Percentiles rank a stretch among this genome's conserved stretches.
Conservation (phyloP, 768 basidiomycete species). For the Auriscalpium vulgare region DNA sequence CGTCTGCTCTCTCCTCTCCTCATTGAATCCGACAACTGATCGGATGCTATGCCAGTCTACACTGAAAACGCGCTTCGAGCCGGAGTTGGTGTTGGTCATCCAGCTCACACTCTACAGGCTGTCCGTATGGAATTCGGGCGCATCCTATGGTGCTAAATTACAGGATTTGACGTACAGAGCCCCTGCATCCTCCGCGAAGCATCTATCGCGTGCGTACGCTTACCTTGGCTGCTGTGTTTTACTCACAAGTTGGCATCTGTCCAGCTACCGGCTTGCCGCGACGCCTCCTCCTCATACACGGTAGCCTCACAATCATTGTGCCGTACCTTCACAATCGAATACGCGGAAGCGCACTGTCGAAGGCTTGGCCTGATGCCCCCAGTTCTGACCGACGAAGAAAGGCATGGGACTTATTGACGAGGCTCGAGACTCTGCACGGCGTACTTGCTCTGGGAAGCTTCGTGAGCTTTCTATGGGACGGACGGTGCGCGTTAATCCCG, state of each 20-base stretch:
- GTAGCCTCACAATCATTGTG: slow-evolving; percentile 60
- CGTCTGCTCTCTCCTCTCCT: slow-evolving; percentile 33
- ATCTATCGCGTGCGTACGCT: slow-evolving; percentile 11
- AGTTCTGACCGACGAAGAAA: slow-evolving; percentile 65
- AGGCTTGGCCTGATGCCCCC: slow-evolving; percentile 88
- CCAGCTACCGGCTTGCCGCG: slow-evolving; percentile 62
- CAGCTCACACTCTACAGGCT: slow-evolving; percentile 71
- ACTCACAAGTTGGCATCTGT: background rate
- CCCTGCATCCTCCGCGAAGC: slow-evolving; percentile 4
- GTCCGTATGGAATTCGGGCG: slow-evolving; percentile 73
- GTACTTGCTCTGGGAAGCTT: slow-evolving; percentile 68
- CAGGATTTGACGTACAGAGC: slow-evolving; percentile 65
- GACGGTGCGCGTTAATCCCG: slow-evolving; percentile 47
- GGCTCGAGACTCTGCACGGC: slow-evolving; percentile 60
- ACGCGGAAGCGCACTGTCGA: slow-evolving; percentile 66
- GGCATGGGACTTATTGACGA: slow-evolving; percentile 62
- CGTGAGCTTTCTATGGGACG: slow-evolving; percentile 76
- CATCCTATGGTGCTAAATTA: slow-evolving; percentile 77
- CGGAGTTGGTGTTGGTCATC: slow-evolving; percentile 65
- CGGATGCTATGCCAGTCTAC: slow-evolving; percentile 35
- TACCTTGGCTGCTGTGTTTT: slow-evolving; percentile 7
- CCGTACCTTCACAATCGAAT: slow-evolving; percentile 77
- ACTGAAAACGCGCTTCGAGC: slow-evolving; percentile 56
- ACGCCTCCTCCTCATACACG: slow-evolving; percentile 55
- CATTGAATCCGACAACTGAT: background rate